These are phyloP conservation scores for Fusarium sp. DNA, from an alignment of 2,329 filamentous ascomycete species.

Conservation along the genomic window DNA sequence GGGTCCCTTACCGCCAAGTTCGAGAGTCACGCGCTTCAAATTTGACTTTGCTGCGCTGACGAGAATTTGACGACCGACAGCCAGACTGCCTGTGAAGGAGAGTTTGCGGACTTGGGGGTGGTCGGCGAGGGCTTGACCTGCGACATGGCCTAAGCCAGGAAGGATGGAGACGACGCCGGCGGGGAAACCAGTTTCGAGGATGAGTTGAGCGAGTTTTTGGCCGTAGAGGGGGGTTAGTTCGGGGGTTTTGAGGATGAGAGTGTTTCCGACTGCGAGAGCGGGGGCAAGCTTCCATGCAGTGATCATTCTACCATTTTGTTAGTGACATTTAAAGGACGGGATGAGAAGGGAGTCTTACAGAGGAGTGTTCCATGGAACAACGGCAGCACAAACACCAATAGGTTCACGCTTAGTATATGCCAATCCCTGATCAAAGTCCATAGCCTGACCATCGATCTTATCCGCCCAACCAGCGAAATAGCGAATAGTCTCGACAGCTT, in stretches of 20 bases:
- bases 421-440: conserved; percentile 77
- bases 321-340: fast-evolving
- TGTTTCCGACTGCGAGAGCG: conserved; percentile 70
- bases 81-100: conserved; percentile 78
- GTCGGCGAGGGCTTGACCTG: conserved; percentile 73
- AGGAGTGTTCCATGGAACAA: conserved; percentile 84
- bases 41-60: conserved; percentile 78
- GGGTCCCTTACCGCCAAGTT: conserved; percentile 77
- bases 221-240: conserved; percentile 72
- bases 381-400: conserved; percentile 75
- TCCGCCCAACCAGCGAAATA: conserved; percentile 82
- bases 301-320: conserved; percentile 20
- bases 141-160: conserved; percentile 73
- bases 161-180: conserved; percentile 79
- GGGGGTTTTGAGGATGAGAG: conserved; percentile 70
- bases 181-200: conserved; percentile 79
- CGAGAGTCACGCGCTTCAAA: conserved; percentile 81
- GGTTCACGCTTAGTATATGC: conserved; percentile 82
- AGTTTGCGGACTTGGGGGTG: conserved; percentile 77
- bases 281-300: conserved; percentile 70
- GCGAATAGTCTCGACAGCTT: conserved; percentile 60
- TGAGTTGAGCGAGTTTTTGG: conserved; percentile 70
- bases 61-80: conserved; percentile 75
- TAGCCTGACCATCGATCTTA: conserved; percentile 84
- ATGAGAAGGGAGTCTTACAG: conserved; percentile 8